Evolutionary conservation across 2,329 filamentous ascomycete species (phyloP), one percentile per base, ranked within the genome.

Genomic region (Stemphylium beticola): DNA sequence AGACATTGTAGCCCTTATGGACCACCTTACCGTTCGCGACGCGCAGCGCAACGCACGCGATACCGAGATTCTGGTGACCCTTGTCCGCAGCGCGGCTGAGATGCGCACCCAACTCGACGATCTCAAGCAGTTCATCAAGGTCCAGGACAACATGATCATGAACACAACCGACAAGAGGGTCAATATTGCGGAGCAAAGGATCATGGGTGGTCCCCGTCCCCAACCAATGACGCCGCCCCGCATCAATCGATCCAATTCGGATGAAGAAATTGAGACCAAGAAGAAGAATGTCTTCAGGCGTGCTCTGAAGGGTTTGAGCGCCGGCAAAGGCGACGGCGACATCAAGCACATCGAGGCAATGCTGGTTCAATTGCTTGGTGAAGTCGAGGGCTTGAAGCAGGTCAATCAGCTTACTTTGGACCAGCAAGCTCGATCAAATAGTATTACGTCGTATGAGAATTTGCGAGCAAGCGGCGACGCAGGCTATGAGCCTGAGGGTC

Each of bases 21-120:
- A 99, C 72, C 95, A 99, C 76, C 87, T 99, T 59, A 98, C 96
- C 73, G 95, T 98, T 60, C 89, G 95, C 32, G 95, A 99, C 78
- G 95, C 93, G 36, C 93, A 98, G 77, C 88, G 95, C 55, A 98
- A 95, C 76, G 95, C 95, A 40, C 86, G 95, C 39, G 95, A 99
- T 68, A 98, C 95, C 0, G 95, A 99, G 76, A 97, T 99, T 50
- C 81, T 99, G 15, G 91, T 97, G 41, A 93, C 95, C 0, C 85
- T 99, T 29, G 95, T 99, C 57, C 89, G 93, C 55, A 93, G 92
- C 49, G 93, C 95, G 4, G 89, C 95, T 11, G 95, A 99, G 77
- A 98, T 98, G 93, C 91, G 93, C 61, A 96, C 91, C 65, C 96
- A 92, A 0, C 96, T 98, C 71, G 91, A 96, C 62, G 93, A 96